Evolutionary conservation across 192 early-diverging fungal genomes (phyloP), one percentile per base, ranked within the genome.

Genomic region (Phycomyces nitens): DNA sequence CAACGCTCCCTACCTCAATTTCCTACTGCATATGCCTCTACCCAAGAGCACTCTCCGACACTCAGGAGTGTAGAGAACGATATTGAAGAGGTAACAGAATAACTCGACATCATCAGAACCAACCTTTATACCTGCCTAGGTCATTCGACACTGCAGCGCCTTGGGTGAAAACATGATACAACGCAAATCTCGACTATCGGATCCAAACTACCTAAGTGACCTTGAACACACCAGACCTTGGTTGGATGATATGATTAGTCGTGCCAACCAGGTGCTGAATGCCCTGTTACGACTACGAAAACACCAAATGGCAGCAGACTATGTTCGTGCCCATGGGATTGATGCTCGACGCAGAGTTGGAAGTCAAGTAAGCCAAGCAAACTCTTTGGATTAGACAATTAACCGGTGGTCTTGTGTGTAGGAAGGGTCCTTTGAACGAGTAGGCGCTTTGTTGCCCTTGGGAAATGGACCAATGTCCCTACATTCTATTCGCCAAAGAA

Each of bases 181-280:
- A 20, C 51, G 42, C 10, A 68, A 55, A 56, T 20, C 29, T 21
- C 29, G 52, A 40, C 38, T 68, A 22, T 26, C 55, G 29, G 40
- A 64, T 54, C 21, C 18, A 29, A n/a, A 53, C 27, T 41, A 57
- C 57, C 26, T 22, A 52, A 40, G 44, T 29, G 22, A 53, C 12
- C 11, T 26, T 24, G n/a, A 52, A 39, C 42, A 51, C 29, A 39
- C 52, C 21, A 64, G 60, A 58, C 60, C 60, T 23, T 68, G 42
- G 53, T 53, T 72, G 18, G 55, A 72, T n/a, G 64, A 65, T 43
- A 72, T 72, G 70, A 61, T 56, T 27, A 54, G 54, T 27, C 66
- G 58, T 34, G 64, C 70, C 15, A 59, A 66, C 22, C 40, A 66
- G 42, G 60, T 72, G 12, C 29, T 72, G 16, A 51, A 62, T 53